Percentiles rank a stretch among this genome's conserved stretches.
Evolutionary conservation across 352 stramenopile genomes (phyloP).

Genomic region (Phytophthora parvispora): DNA sequence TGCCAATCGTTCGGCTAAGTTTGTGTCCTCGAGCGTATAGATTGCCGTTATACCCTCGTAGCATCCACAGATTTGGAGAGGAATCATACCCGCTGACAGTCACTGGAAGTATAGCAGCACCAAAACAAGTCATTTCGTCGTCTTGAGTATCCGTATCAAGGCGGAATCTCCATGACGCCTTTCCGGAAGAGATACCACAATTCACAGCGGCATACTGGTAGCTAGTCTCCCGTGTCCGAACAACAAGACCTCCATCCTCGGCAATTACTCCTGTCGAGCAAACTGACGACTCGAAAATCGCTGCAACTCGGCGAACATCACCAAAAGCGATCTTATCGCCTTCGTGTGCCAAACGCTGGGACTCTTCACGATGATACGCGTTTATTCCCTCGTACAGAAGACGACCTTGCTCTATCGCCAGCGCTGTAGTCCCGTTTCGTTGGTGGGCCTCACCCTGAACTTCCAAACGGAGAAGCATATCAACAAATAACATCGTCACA

Average conservation of each 20-base stretch:
- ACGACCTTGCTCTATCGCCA: conserved; percentile 63
- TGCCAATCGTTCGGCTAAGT: conserved; percentile 84
- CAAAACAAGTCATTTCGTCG: conserved; percentile 95
- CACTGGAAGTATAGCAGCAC: conserved; percentile 89
- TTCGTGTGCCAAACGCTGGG: conserved; percentile 36
- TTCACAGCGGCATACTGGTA: conserved; percentile 92
- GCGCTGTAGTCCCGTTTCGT: conserved; percentile 28
- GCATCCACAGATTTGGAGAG: conserved; percentile 93
- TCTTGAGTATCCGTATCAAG: conserved; percentile 91
- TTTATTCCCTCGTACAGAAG: conserved; percentile 55
- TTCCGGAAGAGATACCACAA: conserved; percentile 73
- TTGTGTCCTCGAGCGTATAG: conserved; percentile 92
- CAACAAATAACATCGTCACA: conserved; percentile 75
- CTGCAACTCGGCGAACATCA: conserved; percentile 77
- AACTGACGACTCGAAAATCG: conserved; percentile 82
- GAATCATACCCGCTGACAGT: conserved; percentile 93
- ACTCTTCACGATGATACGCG: conserved; percentile 59
- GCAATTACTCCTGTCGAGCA: conserved; percentile 84
- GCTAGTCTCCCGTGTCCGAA: conserved; percentile 88
- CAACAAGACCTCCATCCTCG: conserved; percentile 78
- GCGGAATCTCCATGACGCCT: conserved; percentile 90
- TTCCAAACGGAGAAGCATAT: conserved; percentile 60
- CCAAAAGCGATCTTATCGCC: conserved; percentile 54
- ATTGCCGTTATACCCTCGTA: conserved; percentile 93
- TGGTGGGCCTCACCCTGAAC: background rate